Conservation (phyloP, 306 rosid genomes). For the Citrullus amarus region DNA sequence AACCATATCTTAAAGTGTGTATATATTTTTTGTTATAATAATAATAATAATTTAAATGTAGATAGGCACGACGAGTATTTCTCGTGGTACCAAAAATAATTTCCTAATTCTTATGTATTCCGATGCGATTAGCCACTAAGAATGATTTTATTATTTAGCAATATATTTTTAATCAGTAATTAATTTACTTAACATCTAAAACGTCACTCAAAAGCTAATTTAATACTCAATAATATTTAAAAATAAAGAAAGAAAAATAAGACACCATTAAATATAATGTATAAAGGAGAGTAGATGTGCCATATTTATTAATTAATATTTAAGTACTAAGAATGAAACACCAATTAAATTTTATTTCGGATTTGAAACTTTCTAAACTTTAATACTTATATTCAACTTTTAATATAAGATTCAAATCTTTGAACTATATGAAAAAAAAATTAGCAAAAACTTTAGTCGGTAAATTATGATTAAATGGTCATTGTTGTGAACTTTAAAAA, state of each 20-base stretch:
- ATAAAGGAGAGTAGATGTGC: background rate
- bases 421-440: no score
- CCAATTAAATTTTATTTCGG: background rate
- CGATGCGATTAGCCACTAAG: background rate
- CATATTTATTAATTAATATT: background rate
- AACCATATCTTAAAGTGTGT: background rate
- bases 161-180: background rate
- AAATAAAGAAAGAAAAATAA: no score
- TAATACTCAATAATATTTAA: background rate
- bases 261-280: background rate
- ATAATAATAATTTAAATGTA: background rate
- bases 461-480: no score
- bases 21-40: background rate
- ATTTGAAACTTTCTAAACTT: background rate
- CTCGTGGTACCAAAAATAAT: background rate
- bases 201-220: background rate
- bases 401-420: no score
- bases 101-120: background rate
- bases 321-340: background rate
- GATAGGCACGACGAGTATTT: background rate
- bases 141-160: background rate
- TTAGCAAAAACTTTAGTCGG: no score
- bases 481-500: no score
- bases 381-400: background rate
- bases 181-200: background rate